These are phyloP conservation scores for Saccharomycopsis schoenii DNA, from an alignment of 805 yeast genomes.

Conservation along the genomic window DNA sequence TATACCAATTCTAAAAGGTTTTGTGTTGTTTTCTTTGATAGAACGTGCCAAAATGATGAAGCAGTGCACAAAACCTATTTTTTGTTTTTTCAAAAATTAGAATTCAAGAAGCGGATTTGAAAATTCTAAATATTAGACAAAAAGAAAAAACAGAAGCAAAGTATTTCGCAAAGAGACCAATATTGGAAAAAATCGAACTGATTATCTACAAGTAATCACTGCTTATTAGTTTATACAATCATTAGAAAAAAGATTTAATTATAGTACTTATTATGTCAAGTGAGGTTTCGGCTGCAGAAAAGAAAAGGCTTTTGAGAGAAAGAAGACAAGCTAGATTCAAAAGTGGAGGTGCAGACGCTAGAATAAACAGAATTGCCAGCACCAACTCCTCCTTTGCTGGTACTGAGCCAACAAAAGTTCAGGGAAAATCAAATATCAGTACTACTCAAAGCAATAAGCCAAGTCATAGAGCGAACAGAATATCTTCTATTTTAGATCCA, in stretches of 20 bases:
- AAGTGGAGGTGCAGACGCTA: not conserved
- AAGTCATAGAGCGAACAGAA: slow-evolving; percentile 9
- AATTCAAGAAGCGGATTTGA: no score
- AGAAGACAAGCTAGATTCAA: slow-evolving; percentile 18
- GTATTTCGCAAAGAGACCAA: not conserved
- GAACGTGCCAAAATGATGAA: not conserved
- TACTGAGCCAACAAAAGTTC: not conserved
- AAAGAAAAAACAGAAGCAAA: no score
- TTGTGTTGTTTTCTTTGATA: not conserved
- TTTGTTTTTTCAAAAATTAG: not conserved
- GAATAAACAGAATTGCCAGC: slow-evolving; percentile 17
- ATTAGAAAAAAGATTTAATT: no score
- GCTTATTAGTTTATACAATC: no score
- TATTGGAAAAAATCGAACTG: no score
- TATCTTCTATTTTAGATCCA: slow-evolving; percentile 15
- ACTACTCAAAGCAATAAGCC: not conserved
- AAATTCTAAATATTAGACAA: no score
- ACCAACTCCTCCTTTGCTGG: slow-evolving; percentile 16
- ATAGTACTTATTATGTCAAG: not conserved
- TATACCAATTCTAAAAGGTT: not conserved
- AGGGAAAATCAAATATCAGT: not conserved
- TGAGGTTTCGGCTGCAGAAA: slow-evolving; percentile 12
- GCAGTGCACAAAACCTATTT: not conserved
- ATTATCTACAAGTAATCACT: no score
- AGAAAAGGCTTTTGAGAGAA: slow-evolving; percentile 16